Percentiles rank a stretch among this genome's conserved stretches.
Evolutionary conservation across 805 yeast genomes (phyloP).

Genomic region (Kazachstania kunashirensis): DNA sequence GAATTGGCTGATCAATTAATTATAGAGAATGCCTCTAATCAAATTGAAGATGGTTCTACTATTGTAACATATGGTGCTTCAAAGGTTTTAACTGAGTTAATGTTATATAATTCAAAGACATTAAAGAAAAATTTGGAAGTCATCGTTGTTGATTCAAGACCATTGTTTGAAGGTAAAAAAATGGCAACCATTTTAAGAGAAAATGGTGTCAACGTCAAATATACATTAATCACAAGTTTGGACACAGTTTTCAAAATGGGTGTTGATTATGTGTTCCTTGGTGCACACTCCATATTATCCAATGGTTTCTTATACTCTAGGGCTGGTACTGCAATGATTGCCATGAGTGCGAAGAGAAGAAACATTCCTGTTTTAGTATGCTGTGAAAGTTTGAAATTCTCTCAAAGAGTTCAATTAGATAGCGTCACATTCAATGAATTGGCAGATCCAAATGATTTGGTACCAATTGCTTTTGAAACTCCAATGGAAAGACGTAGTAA

Average conservation of each 20-base stretch:
- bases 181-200: slow-evolving; percentile 56
- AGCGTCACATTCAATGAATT: slow-evolving; percentile 91
- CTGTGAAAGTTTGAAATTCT: slow-evolving; percentile 89
- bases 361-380: slow-evolving; percentile 92
- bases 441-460: slow-evolving; percentile 66
- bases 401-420: slow-evolving; percentile 91
- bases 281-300: slow-evolving; percentile 95
- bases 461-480: slow-evolving; percentile 41
- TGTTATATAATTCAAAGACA: slow-evolving; percentile 54
- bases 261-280: slow-evolving; percentile 83
- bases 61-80: slow-evolving; percentile 85
- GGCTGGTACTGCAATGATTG: slow-evolving; percentile 89
- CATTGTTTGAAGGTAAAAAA: slow-evolving; percentile 84
- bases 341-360: slow-evolving; percentile 80
- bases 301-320: slow-evolving; percentile 89
- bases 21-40: slow-evolving; percentile 67
- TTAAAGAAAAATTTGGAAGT: slow-evolving; percentile 65
- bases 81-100: slow-evolving; percentile 65
- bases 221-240: slow-evolving; percentile 69
- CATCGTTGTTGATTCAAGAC: slow-evolving; percentile 85
- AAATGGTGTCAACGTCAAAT: slow-evolving; percentile 58
- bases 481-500: slow-evolving; percentile 40
- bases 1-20: slow-evolving; percentile 77
- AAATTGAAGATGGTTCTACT: slow-evolving; percentile 66
- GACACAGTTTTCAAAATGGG: slow-evolving; percentile 67